phyloP scores from a whole-genome alignment of 257 asterid genomes.

The Fraxinus quadrangulata region DNA sequence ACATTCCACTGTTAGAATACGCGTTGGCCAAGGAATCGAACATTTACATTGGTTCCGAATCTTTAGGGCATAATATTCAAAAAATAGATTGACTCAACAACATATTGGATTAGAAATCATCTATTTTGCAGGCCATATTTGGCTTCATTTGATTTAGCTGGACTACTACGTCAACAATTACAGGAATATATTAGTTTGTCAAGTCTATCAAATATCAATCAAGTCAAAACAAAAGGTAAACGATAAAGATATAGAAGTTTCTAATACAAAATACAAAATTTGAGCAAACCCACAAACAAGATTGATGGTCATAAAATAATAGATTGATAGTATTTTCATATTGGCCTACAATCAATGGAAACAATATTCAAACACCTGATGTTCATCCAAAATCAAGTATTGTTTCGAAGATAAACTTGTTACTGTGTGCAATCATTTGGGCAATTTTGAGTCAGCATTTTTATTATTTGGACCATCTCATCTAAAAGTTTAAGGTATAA shows the following conservation, averaged over 20 bases:
- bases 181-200: not conserved
- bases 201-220: not conserved
- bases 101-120: not conserved
- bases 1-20: not conserved
- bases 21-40: not conserved
- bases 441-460: too few relatives aligned
- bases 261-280: not conserved
- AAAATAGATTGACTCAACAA: not conserved
- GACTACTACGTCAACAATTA: too few relatives aligned
- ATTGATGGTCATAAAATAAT: not conserved
- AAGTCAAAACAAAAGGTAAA: not conserved
- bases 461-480: too few relatives aligned
- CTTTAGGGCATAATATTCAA: not conserved
- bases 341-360: not conserved
- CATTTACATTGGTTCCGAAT: not conserved
- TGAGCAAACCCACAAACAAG: not conserved
- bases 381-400: not conserved
- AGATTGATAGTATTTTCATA: not conserved
- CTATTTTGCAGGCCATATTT: not conserved
- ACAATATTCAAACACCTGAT: not conserved
- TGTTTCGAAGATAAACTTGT: too few relatives aligned
- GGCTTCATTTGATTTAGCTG: not conserved
- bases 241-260: not conserved
- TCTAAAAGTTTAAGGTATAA: too few relatives aligned
- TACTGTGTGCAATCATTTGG: too few relatives aligned